Conservation (phyloP, 1,284 basidiomycete genomes). For the Boletus mariae region DNA sequence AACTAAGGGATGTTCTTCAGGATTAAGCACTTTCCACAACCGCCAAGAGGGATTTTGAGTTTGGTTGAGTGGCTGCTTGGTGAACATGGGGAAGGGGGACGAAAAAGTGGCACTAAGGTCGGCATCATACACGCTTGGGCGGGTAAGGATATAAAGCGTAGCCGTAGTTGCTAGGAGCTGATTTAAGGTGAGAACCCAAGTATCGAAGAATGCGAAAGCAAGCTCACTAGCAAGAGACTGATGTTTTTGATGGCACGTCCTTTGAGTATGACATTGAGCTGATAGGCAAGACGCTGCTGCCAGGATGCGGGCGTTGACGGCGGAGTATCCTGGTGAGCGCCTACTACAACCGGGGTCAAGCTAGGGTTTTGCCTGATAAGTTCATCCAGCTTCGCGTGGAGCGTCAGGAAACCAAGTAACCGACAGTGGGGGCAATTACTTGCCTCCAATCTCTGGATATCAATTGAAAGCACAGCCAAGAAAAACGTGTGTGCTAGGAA, state of each 20-base stretch:
- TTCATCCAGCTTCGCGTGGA: constrained; percentile 59
- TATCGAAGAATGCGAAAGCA: constrained; percentile 1
- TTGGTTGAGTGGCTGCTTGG: constrained; percentile 26
- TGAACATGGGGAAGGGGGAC: constrained; percentile 37
- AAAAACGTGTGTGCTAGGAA: constrained; percentile 93
- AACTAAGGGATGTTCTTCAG: constrained; percentile 63
- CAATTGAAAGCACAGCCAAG: constrained; percentile 84
- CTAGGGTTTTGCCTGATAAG: constrained; percentile 66
- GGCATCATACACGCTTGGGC: constrained; percentile 43
- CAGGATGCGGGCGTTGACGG: constrained; percentile 39
- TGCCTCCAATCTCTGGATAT: constrained; percentile 85
- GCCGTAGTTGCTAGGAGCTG: constrained; percentile 73
- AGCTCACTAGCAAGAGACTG: constrained; percentile 70
- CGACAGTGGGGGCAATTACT: constrained; percentile 13
- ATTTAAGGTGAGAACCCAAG: constrained; percentile 5
- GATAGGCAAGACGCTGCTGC: constrained; percentile 43
- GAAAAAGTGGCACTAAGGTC: constrained; percentile 25
- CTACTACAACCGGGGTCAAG: constrained; percentile 39
- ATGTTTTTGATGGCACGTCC: constrained; percentile 79
- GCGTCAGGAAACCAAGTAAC: constrained; percentile 15
- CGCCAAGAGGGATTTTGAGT: constrained; percentile 51
- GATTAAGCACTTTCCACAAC: constrained; percentile 84
- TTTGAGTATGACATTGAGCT: constrained; percentile 50
- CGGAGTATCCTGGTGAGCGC: constrained; percentile 26
- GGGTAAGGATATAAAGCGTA: constrained; percentile 68